Percentiles rank a stretch among this genome's conserved stretches.
Evolutionary conservation across 805 yeast species (phyloP).

Genomic region (Saccharomycopsis microspora): DNA sequence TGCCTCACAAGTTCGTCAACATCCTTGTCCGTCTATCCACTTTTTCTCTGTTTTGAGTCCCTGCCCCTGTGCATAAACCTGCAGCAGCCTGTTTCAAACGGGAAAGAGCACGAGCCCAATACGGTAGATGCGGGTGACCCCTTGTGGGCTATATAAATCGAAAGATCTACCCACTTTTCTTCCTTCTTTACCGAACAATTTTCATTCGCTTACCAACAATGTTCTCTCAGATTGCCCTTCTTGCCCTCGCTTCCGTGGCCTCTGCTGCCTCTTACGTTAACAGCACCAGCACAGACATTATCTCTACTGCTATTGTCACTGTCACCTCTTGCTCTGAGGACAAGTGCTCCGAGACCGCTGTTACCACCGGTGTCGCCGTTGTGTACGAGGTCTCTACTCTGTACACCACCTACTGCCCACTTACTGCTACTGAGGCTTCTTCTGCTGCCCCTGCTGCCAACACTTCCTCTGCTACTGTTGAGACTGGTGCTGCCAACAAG

Average conservation of each 20-base stretch:
- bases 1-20: background rate
- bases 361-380: conserved; percentile 17
- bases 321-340: conserved; percentile 20
- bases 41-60: background rate
- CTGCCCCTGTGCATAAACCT: background rate
- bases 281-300: conserved; percentile 15
- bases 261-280: conserved; percentile 9
- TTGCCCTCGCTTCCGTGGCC: conserved; percentile 10
- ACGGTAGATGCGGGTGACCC: too few relatives aligned
- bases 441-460: conserved; percentile 10
- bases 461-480: conserved; percentile 19
- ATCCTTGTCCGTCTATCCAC: background rate
- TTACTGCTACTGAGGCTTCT: conserved; percentile 15
- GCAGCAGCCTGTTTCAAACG: background rate
- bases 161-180: too few relatives aligned
- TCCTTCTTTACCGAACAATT: too few relatives aligned
- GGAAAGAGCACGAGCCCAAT: too few relatives aligned
- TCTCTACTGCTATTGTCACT: conserved; percentile 21
- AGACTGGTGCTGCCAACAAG: conserved; percentile 20
- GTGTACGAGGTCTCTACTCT: conserved; percentile 22
- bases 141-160: too few relatives aligned
- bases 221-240: conserved; percentile 12
- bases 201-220: conserved; percentile 8
- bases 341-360: conserved; percentile 17
- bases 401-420: conserved; percentile 28